These are phyloP conservation scores for Comarum palustre DNA, from an alignment of 306 rosid species.

Conservation along the genomic window DNA sequence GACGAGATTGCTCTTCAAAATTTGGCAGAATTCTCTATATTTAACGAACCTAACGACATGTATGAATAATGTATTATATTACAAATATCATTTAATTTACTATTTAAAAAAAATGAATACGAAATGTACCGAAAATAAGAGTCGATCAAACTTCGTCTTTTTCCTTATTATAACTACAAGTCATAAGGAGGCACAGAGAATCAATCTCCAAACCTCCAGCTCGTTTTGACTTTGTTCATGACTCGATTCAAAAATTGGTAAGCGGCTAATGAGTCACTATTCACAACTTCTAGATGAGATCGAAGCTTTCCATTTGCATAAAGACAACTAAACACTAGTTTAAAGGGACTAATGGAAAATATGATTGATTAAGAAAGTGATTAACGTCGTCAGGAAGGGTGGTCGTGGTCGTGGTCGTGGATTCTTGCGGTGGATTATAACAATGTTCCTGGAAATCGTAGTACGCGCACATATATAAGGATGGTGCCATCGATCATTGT, in stretches of 20 bases:
- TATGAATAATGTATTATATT: too few relatives aligned
- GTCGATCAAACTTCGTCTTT: too few relatives aligned
- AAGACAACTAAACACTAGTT: background rate
- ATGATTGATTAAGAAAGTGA: background rate
- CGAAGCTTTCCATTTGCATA: background rate
- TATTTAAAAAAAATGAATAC: too few relatives aligned
- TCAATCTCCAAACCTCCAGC: background rate
- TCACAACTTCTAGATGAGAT: constrained; percentile 26
- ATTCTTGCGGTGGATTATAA: background rate
- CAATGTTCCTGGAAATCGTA: constrained; percentile 15
- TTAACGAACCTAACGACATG: too few relatives aligned
- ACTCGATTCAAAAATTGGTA: constrained; percentile 37
- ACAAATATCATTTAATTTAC: too few relatives aligned
- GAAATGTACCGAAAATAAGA: too few relatives aligned
- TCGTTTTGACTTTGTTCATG: constrained; percentile 40
- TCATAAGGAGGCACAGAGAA: background rate
- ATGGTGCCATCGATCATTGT: background rate
- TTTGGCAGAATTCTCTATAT: too few relatives aligned
- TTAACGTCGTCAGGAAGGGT: background rate
- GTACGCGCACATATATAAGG: background rate
- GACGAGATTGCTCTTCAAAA: too few relatives aligned
- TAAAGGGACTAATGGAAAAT: background rate
- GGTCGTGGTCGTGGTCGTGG: background rate
- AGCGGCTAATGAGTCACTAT: constrained; percentile 17
- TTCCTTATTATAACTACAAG: background rate